phyloP scores from a whole-genome alignment of 139 green algal genomes.

The Coelastrella sp. region DNA sequence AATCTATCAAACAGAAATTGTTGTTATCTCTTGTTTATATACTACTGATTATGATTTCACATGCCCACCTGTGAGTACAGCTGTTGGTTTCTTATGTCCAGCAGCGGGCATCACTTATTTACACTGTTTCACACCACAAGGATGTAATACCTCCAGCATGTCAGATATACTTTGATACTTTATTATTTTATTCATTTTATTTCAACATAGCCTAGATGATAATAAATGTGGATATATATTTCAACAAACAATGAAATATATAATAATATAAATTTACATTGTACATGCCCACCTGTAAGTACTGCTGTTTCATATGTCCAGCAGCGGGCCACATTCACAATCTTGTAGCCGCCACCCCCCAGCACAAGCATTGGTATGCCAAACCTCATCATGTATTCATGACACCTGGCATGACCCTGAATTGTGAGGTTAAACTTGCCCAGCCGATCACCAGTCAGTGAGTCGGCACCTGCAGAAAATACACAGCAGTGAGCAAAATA shows the following conservation, averaged over 20 bases:
- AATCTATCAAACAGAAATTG: no score
- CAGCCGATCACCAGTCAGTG: conserved; percentile 88
- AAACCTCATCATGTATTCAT: conserved; percentile 84
- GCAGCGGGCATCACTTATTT: no score
- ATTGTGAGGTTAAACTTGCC: conserved; percentile 95
- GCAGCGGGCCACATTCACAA: conserved; percentile 95
- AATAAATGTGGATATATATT: no score
- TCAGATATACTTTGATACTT: no score
- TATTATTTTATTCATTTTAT: no score
- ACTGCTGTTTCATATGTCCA: conserved; percentile 96
- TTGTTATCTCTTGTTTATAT: no score
- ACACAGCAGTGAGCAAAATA: background rate
- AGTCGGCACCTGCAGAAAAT: conserved; percentile 19
- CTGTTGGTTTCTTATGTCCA: no score
- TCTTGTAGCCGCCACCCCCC: conserved; percentile 97
- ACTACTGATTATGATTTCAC: no score
- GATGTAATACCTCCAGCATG: no score
- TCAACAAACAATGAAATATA: background rate
- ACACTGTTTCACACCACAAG: no score
- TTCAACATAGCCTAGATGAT: no score
- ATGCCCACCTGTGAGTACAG: no score
- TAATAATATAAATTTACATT: background rate
- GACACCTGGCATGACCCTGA: conserved; percentile 86
- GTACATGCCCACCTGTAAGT: conserved; percentile 52
- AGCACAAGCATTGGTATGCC: conserved; percentile 90